Conservation (phyloP, 129 eudicot species). For the Pseudognaphalium luteoalbum region DNA sequence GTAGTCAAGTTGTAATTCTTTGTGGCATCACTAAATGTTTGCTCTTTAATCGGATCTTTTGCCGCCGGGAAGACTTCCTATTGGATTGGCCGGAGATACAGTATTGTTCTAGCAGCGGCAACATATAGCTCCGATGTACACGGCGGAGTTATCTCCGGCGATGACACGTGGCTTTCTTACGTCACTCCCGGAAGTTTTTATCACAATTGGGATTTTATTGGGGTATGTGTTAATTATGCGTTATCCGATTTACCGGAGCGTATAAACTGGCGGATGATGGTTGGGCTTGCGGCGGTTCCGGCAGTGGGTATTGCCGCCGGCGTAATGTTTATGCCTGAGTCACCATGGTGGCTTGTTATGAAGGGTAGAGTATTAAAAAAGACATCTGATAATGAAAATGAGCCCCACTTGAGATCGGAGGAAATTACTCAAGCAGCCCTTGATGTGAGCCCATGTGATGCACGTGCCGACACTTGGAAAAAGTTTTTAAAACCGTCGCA, state of each 20-base stretch:
- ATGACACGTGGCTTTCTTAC: slow-evolving; percentile 83
- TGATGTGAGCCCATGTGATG: slow-evolving; percentile 9
- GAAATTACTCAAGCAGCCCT: slow-evolving; percentile 56
- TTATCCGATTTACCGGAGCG: slow-evolving; percentile 46
- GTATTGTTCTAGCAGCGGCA: too few relatives aligned
- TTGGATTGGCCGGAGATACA: slow-evolving; percentile 81
- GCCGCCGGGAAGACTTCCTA: slow-evolving; percentile 87
- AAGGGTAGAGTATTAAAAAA: slow-evolving; percentile 46
- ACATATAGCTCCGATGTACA: slow-evolving; percentile 74
- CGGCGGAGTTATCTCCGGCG: slow-evolving; percentile 81
- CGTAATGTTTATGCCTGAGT: slow-evolving; percentile 83
- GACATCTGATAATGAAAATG: slow-evolving; percentile 51
- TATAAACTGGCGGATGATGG: slow-evolving; percentile 77
- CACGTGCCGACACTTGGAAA: slow-evolving; percentile 38
- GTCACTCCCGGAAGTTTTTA: slow-evolving; percentile 81
- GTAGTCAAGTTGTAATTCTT: slow-evolving; percentile 56
- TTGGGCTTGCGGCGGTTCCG: slow-evolving; percentile 75
- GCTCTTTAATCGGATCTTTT: slow-evolving; percentile 67
- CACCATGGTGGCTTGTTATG: slow-evolving; percentile 91
- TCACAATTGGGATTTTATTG: slow-evolving; percentile 63
- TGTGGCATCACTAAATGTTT: slow-evolving; percentile 70
- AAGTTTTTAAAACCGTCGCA: slow-evolving; percentile 54
- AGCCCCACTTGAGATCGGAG: slow-evolving; percentile 51
- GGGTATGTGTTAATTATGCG: slow-evolving; percentile 59
- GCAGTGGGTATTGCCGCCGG: slow-evolving; percentile 51